A percentile compares a stretch with the other conserved stretches of the same genome.
Evolutionary conservation across 2,329 filamentous ascomycete genomes (phyloP).

Genomic region (Cercospora citrullina): DNA sequence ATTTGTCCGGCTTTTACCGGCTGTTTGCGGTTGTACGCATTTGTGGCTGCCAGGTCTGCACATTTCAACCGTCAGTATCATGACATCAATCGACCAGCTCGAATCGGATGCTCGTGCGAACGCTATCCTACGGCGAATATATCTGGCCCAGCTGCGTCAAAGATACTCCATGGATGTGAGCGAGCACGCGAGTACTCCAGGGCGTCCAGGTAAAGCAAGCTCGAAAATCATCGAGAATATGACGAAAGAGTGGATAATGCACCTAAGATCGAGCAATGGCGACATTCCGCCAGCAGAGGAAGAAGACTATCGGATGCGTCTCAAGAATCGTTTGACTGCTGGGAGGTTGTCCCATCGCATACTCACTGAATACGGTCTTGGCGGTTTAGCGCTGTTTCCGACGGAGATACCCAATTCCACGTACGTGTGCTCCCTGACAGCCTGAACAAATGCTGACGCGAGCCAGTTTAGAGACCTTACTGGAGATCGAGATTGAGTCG

Average conservation of each 20-base stretch:
- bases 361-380: background rate
- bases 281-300: background rate
- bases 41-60: background rate
- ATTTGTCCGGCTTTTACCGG: background rate
- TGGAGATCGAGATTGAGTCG: background rate
- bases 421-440: background rate
- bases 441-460: background rate
- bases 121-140: background rate
- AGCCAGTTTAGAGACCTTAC: background rate
- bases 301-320: background rate
- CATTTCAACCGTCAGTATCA: background rate
- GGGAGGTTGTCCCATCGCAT: background rate
- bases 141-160: background rate
- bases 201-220: background rate
- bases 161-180: background rate
- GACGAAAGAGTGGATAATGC: background rate
- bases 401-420: background rate
- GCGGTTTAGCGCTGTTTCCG: background rate
- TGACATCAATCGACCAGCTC: background rate
- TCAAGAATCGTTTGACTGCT: background rate
- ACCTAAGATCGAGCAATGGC: background rate
- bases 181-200: background rate
- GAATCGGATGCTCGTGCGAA: background rate
- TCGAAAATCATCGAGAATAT: background rate
- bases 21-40: background rate